These are phyloP conservation scores for Benincasa hispida DNA, from an alignment of 306 rosid species.

Conservation along the genomic window DNA sequence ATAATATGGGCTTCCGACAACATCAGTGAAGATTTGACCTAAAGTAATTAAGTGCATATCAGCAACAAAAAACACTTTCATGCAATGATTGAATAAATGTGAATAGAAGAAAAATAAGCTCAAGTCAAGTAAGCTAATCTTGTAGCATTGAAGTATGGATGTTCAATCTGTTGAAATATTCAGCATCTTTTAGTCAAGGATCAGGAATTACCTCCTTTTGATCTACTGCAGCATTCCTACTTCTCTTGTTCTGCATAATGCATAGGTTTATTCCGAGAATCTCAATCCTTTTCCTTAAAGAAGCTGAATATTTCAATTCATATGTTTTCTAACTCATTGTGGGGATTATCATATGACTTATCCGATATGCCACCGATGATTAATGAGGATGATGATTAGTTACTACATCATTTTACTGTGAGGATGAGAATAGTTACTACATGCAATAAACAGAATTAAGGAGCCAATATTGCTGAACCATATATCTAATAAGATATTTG, in stretches of 20 bases:
- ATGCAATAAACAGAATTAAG: not conserved
- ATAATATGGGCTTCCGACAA: conserved; percentile 73
- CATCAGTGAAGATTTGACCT: conserved; percentile 73
- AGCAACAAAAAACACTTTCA: not conserved
- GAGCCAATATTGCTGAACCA: not conserved
- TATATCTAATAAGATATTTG: not conserved
- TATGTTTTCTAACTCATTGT: not conserved
- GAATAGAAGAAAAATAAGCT: not conserved
- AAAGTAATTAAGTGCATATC: not conserved
- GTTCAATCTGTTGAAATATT: not conserved
- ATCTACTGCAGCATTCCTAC: not conserved
- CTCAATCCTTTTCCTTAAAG: conserved; percentile 4
- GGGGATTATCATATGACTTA: not conserved
- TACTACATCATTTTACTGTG: not conserved
- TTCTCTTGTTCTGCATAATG: not conserved
- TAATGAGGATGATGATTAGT: not conserved
- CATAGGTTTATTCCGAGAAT: not conserved
- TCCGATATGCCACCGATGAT: not conserved
- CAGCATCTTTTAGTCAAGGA: not conserved
- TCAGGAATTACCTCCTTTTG: not conserved
- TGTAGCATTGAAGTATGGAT: not conserved
- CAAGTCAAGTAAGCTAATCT: not conserved
- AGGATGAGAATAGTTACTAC: not conserved
- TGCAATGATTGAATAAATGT: not conserved
- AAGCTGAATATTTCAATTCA: conserved; percentile 1